Base-by-base conservation (phyloP, 352 stramenopile genomes). In the Phytopythium sindhum region DNA sequence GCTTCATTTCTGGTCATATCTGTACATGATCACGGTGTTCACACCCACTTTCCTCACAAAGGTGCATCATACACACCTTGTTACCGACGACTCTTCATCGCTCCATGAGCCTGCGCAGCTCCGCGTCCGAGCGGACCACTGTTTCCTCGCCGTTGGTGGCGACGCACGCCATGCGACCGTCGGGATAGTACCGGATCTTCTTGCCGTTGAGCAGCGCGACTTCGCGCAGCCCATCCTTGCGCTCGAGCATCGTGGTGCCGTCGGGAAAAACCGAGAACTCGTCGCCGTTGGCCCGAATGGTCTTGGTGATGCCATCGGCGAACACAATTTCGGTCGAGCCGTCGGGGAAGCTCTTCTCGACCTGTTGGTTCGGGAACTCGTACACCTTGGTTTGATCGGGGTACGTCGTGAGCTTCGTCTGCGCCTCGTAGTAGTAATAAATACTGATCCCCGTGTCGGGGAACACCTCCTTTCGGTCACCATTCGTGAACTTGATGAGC, bases 351-450 rank as follows among this genome's bases (percentile, higher is more conserved):
- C 97, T 97, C 50, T 90, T 94, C 76, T 99, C 97, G 23, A 97
- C 76, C 73, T 98, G 94, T 35, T 96, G 77, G 66, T 97, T 98
- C 1, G 97, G 84, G 65, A 99, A 99, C 72, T 99, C 93, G 71
- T 98, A 99, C 19, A 99, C 84, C 60, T 98, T 95, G 9, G 90
- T 91, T 31, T 95, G 92, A 71, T 99, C 95, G 8, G 91, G 78
- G 68, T 96, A 95, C 8, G 89, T 98, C 12, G 94, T 98, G 42
- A 99, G 86, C 66, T 91, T 98, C 17, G 96, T 98, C 62, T 98
- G 69, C 14, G 95, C 91, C 45, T 93, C 85, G 55, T 86, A 75
- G 76, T 98, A 98, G 69, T 96, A 98, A 74, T 98, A 98, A 51
- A 98, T 84, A 71, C 87, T 93, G 58, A 97, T 88, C 31, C 90